Evolutionary conservation across 352 stramenopile genomes (phyloP), one percentile per base, ranked within the genome.

Genomic region (Hyaloperonospora arabidopsidis): DNA sequence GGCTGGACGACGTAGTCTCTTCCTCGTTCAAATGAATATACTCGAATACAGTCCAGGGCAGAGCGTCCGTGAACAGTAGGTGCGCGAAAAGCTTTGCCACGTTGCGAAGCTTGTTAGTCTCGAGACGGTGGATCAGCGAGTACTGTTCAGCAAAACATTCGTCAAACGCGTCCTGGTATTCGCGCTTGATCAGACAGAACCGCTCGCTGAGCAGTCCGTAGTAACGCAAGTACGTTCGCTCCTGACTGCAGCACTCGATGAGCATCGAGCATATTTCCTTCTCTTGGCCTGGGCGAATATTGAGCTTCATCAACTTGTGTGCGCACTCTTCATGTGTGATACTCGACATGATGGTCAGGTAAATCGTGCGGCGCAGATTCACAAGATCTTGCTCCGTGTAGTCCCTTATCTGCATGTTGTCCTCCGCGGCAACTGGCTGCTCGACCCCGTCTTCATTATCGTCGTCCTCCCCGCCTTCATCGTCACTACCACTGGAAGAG

Each of bases 261-360:
- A 99, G 74, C 97, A 99, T 99, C 53, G 97, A 97, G 58, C 97
- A 98, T 13, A 99, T 90, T 64, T 99, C 96, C 45, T 89, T 89
- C 70, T 99, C 96, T 41, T 97, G 86, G 5, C 96, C 97, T 6
- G 84, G 67, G 8, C 93, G 94, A 52, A 99, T 98, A 60, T 97
- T 89, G 47, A 99, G 81, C 68, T 98, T 97, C 44, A 98, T 84
- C 17, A 99, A 76, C 71, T 99, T 99, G 82, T 99, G 97, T 10
- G 92, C 91, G 54, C 94, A 98, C 68, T 99, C 97, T 76, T 99
- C 97, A 72, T 98, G 98, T 4, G 89, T 96, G 17, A 98, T 95
- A 66, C 89, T 98, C 21, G 92, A 98, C 96, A 99, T 99, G 69
- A 99, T 99, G 10, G 96, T 99, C 50, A 99, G 67, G 68, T 99